phyloP scores from a whole-genome alignment of 2,329 filamentous ascomycete species.

The Blastomyces gilchristii region DNA sequence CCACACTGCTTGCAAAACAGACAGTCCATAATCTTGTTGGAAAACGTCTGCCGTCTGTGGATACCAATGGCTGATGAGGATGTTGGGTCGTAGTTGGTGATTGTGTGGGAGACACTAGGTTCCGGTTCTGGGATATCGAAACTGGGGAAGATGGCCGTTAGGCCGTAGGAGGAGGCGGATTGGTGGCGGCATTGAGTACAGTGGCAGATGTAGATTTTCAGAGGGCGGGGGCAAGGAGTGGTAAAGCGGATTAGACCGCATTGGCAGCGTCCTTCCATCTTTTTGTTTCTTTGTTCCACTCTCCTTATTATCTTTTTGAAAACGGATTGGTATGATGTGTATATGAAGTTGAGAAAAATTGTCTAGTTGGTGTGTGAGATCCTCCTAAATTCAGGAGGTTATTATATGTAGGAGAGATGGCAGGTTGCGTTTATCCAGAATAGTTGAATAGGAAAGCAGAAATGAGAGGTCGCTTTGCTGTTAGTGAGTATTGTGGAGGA shows the following conservation, averaged over 20 bases:
- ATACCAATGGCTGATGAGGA: constrained; percentile 15
- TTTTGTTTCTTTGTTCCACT: constrained; percentile 21
- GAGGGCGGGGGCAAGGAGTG: constrained; percentile 49
- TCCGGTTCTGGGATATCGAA: constrained; percentile 44
- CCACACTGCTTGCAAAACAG: constrained; percentile 60
- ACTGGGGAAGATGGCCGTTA: constrained; percentile 59
- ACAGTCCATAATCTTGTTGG: constrained; percentile 50
- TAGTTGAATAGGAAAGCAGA: too few species aligned
- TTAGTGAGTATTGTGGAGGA: too few species aligned
- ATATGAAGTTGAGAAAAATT: not conserved
- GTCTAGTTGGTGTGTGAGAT: not conserved
- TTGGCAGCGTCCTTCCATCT: constrained; percentile 53
- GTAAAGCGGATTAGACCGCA: constrained; percentile 55
- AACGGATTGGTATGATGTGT: not conserved
- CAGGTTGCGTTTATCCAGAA: not conserved
- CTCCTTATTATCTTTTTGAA: not conserved
- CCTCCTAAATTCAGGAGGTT: not conserved
- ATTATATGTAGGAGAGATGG: not conserved
- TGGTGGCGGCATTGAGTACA: constrained; percentile 57
- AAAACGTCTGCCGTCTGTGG: constrained; percentile 46
- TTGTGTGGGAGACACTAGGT: constrained; percentile 1
- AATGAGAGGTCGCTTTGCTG: too few species aligned
- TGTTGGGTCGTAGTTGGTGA: not conserved
- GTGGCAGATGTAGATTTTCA: constrained; percentile 62
- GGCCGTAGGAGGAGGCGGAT: constrained; percentile 56